phyloP scores from a whole-genome alignment of 352 stramenopile genomes.

The Phytophthora rubi region DNA sequence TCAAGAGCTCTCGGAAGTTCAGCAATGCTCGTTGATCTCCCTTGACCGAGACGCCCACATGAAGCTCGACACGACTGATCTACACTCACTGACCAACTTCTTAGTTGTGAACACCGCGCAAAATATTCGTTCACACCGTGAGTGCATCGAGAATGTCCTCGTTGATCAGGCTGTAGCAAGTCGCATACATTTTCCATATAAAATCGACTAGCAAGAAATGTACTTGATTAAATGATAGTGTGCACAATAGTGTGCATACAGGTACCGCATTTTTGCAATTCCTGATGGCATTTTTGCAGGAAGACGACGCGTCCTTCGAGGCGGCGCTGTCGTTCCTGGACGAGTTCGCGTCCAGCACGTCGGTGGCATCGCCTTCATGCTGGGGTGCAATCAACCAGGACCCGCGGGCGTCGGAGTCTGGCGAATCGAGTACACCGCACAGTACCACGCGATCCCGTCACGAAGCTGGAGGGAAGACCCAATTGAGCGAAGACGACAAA shows the following conservation, averaged over 20 bases:
- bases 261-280: background rate
- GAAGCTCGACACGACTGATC: background rate
- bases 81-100: background rate
- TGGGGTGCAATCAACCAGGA: background rate
- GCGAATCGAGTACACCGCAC: background rate
- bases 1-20: background rate
- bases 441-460: background rate
- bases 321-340: slow-evolving; percentile 17
- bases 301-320: slow-evolving; percentile 14
- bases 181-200: background rate
- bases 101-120: background rate
- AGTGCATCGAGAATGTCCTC: background rate
- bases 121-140: slow-evolving; percentile 1
- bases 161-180: background rate
- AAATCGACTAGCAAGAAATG: background rate
- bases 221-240: no score
- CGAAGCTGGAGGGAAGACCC: background rate
- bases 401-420: background rate
- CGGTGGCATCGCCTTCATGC: background rate
- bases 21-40: slow-evolving; percentile 3
- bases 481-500: slow-evolving; percentile 15
- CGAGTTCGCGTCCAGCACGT: slow-evolving; percentile 3
- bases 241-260: background rate
- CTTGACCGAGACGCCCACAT: background rate
- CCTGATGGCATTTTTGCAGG: slow-evolving; percentile 20